Base-by-base conservation (phyloP, 2,329 filamentous ascomycete species). In the Amylocarpus encephaloides region DNA sequence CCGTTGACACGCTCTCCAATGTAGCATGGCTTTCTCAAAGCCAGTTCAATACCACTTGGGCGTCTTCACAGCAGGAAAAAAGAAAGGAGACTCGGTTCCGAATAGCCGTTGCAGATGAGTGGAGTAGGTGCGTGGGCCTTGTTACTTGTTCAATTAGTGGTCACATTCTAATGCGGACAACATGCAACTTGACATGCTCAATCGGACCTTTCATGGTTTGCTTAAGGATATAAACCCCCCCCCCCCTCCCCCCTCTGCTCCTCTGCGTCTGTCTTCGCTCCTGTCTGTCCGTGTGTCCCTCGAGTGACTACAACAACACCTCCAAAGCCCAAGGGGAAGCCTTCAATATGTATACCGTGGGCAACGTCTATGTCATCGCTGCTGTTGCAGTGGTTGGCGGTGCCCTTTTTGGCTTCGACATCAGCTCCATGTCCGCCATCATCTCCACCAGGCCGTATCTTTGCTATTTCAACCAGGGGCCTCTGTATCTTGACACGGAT, bases 341-440 rank as follows among this genome's bases (percentile, higher is more conserved):
- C 12, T 5, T 33, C 49, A 56, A 53, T 33, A 60, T 59, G 59
- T 56, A 56, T 16, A 49, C 34, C 29, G 43, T 62, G 36, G 62
- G 62, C 2, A 64, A 64, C 34, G 50, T 62, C 38, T 64, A 65
- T 46, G 58, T 60, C 13, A 66, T 66, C 45, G 59, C 63, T 45
- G 64, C 64, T 6, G 60, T 64, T 15, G 56, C 64, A 30, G 64
- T 66, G 16, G 59, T 66, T 16, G 64, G 64, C 26, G 64, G 63
- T 46, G 63, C 55, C 15, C 52, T 65, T 2, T 65, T 65, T 40
- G 62, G 62, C 43, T 80, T 80, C 63, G 77, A 80, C 54, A 78
- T 80, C 51, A 73, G 72, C 26, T 79, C 76, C 50, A 80, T 80
- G 73, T 75, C 73, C 13, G 78, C 76, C 50, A 79, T 79, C 60